Percentiles rank a stretch among this genome's conserved stretches.
Conservation (phyloP, 495 filamentous ascomycete genomes). For the Astrocystis sublimbata region DNA sequence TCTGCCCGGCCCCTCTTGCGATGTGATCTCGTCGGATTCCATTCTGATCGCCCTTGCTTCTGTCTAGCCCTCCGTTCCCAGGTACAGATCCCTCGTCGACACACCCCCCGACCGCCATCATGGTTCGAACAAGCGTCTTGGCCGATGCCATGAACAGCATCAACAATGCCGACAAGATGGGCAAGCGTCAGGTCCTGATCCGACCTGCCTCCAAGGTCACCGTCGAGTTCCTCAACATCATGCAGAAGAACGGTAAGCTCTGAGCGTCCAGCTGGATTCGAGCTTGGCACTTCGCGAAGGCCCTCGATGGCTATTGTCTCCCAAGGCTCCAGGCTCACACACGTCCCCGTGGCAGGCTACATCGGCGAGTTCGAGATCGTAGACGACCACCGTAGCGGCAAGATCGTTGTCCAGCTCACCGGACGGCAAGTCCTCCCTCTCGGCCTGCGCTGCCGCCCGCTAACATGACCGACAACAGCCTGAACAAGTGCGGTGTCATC, state of each 20-base stretch:
- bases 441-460: neutral
- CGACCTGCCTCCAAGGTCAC: conserved; percentile 86
- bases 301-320: too few relatives aligned
- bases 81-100: conserved; percentile 67
- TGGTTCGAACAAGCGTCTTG: conserved; percentile 87
- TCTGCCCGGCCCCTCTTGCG: conserved; percentile 31
- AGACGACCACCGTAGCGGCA: conserved; percentile 88
- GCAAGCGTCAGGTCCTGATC: conserved; percentile 86
- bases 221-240: conserved; percentile 85
- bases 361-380: conserved; percentile 94
- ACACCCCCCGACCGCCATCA: conserved; percentile 53
- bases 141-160: conserved; percentile 90
- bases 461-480: conserved; percentile 38
- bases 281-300: too few relatives aligned
- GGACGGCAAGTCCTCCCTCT: conserved; percentile 56
- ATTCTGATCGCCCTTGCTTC: conserved; percentile 55
- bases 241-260: conserved; percentile 87
- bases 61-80: conserved; percentile 49
- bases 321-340: conserved; percentile 16
- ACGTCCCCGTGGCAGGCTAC: conserved; percentile 61
- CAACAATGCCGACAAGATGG: conserved; percentile 91
- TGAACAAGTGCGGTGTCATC: conserved; percentile 93
- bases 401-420: conserved; percentile 68
- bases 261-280: too few relatives aligned
- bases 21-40: neutral